Evolutionary conservation across 2,329 filamentous ascomycete genomes (phyloP).

Genomic region (Trichoderma endophyticum): DNA sequence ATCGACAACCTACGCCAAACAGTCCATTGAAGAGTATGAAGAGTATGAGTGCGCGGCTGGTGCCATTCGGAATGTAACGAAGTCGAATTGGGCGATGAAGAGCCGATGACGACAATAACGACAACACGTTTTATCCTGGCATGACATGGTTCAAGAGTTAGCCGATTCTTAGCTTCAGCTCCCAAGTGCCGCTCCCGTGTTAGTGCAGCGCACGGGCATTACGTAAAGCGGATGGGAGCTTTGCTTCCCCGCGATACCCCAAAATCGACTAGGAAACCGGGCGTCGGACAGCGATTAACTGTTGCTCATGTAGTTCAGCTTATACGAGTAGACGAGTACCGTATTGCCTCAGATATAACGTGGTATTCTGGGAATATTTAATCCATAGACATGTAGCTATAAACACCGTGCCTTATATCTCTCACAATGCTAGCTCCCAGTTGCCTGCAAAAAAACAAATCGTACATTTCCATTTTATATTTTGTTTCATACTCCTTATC

Average conservation of each 20-base stretch:
- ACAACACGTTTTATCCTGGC: background rate
- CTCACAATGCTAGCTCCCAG: background rate
- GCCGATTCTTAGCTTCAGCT: slow-evolving; percentile 6
- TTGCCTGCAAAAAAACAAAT: slow-evolving; percentile 4
- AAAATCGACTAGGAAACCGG: background rate
- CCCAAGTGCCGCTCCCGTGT: background rate
- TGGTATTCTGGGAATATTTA: background rate
- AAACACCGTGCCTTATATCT: background rate
- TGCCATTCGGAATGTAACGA: background rate
- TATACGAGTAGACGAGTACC: background rate
- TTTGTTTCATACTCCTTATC: slow-evolving; percentile 16
- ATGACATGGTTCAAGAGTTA: background rate
- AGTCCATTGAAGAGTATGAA: slow-evolving; percentile 1
- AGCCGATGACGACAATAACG: slow-evolving; percentile 14
- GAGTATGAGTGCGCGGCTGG: background rate
- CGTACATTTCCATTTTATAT: slow-evolving; percentile 17
- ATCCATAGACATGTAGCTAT: background rate
- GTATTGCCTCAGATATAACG: background rate
- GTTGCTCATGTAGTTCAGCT: background rate
- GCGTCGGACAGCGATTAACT: background rate
- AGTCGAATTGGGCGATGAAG: background rate
- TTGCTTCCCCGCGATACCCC: background rate
- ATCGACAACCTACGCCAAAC: background rate
- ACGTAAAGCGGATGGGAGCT: background rate
- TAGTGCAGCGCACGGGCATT: background rate